These are phyloP conservation scores for Pleurotus tuber-regium DNA, from an alignment of 768 basidiomycete genomes.

Conservation along the genomic window DNA sequence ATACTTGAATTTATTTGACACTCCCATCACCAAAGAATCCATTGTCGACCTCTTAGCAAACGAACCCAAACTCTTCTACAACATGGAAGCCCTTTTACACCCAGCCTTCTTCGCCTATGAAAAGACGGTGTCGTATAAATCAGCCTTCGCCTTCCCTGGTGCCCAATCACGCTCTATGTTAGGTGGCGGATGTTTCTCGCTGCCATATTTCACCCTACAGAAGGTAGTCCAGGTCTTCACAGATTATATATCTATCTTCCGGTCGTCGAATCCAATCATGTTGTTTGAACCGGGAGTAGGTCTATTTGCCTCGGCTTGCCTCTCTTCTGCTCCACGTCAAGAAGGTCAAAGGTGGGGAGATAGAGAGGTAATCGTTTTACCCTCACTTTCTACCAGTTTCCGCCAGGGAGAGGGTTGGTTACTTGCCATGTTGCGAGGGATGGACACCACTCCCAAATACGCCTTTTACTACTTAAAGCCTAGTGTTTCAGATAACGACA, in stretches of 20 bases:
- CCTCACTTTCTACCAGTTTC: background rate
- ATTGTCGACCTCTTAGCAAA: slow-evolving; percentile 22
- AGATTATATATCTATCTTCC: slow-evolving; percentile 3
- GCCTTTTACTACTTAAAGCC: background rate
- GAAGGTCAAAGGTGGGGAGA: background rate
- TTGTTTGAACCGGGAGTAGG: background rate
- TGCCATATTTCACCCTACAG: slow-evolving; percentile 5
- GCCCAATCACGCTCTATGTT: background rate
- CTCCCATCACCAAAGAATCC: slow-evolving; percentile 17
- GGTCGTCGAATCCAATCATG: background rate
- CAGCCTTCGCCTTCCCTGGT: background rate
- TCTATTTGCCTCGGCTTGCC: background rate
- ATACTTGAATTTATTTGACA: slow-evolving; percentile 24
- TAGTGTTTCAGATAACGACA: background rate
- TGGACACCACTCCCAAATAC: background rate
- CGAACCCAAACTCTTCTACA: slow-evolving; percentile 24
- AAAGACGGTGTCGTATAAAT: background rate
- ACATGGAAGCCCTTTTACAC: slow-evolving; percentile 27
- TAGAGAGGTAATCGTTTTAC: background rate
- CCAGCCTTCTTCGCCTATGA: slow-evolving; percentile 19
- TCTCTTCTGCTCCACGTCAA: background rate
- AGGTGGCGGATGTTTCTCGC: background rate
- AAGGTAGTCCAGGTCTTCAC: background rate
- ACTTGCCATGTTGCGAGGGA: too few relatives aligned
- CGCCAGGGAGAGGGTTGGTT: slow-evolving; percentile 1